A percentile compares a stretch with the other conserved stretches of the same genome.
Evolutionary conservation across 352 stramenopile species (phyloP).

Genomic region (Phytopythium litorale): DNA sequence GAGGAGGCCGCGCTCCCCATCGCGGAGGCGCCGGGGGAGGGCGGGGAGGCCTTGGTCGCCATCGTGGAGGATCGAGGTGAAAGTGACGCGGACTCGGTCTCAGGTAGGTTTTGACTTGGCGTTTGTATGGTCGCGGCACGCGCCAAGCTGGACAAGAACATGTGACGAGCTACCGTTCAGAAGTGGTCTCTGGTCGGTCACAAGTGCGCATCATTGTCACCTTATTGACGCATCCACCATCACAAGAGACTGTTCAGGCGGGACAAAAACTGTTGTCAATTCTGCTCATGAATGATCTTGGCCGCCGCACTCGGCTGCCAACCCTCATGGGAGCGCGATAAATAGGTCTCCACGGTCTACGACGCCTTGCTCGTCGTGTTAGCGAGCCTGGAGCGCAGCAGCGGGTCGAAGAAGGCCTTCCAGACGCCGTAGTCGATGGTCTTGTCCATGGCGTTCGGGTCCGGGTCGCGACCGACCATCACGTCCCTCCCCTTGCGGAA

Average conservation of each 20-base stretch:
- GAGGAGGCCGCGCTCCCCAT: neutral
- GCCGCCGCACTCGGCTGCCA: too few species aligned
- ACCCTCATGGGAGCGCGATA: neutral
- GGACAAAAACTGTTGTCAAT: too few species aligned
- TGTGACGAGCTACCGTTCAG: neutral
- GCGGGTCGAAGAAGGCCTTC: conserved; percentile 44
- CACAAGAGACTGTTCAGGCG: too few species aligned
- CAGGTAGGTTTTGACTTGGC: neutral
- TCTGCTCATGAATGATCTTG: too few species aligned
- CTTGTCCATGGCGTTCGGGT: conserved; percentile 53
- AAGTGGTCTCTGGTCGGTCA: neutral
- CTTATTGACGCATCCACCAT: neutral
- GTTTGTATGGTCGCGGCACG: neutral
- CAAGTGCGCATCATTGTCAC: neutral
- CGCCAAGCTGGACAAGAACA: neutral
- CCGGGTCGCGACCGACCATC: conserved; percentile 10
- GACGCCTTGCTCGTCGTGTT: conserved; percentile 3
- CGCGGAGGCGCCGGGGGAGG: too few species aligned
- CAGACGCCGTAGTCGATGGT: conserved; percentile 46
- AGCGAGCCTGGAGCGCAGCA: conserved; percentile 39
- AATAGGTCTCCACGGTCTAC: neutral
- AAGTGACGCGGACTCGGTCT: neutral
- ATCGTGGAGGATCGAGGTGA: neutral
- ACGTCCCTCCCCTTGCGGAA: conserved; percentile 43
- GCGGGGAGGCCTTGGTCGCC: neutral